Conservation (phyloP, 345 rosid genomes). For the Litchi chinensis region DNA sequence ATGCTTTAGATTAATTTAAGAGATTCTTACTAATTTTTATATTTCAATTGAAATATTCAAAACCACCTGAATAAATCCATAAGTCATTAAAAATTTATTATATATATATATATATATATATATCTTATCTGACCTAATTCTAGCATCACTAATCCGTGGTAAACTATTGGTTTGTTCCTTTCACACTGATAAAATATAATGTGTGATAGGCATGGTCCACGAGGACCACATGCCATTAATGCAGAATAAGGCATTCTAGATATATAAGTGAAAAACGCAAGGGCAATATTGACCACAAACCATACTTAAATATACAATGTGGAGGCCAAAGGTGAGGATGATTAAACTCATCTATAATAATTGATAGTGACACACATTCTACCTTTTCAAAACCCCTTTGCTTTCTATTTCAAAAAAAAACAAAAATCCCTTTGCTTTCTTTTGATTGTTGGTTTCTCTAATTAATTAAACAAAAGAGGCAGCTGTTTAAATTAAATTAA, state of each 20-base stretch:
- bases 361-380: constrained; percentile 28
- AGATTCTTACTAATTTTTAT: not conserved
- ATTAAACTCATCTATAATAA: constrained; percentile 28
- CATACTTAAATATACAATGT: constrained; percentile 10
- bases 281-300: constrained; percentile 22
- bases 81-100: no score
- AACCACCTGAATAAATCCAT: not conserved
- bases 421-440: not conserved
- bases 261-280: constrained; percentile 23
- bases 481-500: not conserved
- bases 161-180: constrained; percentile 21
- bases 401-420: not conserved
- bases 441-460: not conserved
- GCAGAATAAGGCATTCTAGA: constrained; percentile 16
- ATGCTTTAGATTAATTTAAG: not conserved
- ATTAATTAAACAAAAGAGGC: no score
- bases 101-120: no score
- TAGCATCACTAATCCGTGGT: not conserved
- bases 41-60: not conserved
- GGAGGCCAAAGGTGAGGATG: constrained; percentile 20
- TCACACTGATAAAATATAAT: constrained; percentile 20
- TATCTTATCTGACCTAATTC: not conserved
- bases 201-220: constrained; percentile 12
- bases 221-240: constrained; percentile 38
- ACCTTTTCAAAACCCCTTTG: constrained; percentile 3